These are phyloP conservation scores for Zygnema cylindricum DNA, from an alignment of 139 green algal genomes.

Conservation along the genomic window DNA sequence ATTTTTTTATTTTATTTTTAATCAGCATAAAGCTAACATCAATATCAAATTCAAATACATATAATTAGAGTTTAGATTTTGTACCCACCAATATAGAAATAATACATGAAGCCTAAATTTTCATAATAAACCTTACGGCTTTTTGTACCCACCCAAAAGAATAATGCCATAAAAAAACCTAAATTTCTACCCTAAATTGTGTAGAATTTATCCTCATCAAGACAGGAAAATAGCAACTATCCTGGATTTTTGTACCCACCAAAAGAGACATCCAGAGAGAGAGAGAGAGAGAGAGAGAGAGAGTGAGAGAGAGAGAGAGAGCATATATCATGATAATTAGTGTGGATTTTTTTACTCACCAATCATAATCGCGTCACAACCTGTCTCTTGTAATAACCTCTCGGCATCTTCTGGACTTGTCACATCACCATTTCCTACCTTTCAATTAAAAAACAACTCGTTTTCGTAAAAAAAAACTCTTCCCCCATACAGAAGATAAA, in stretches of 20 bases:
- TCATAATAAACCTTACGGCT: background rate
- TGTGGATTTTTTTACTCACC: background rate
- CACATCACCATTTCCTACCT: conserved; percentile 26
- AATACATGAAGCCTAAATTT: background rate
- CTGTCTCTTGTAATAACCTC: background rate
- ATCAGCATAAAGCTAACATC: background rate
- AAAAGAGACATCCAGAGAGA: background rate
- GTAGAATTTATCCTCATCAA: background rate
- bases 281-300: background rate
- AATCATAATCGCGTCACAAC: conserved; percentile 21
- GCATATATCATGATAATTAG: background rate
- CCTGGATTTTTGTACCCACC: background rate
- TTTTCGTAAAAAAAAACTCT: background rate
- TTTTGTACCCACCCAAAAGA: background rate
- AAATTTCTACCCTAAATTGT: background rate
- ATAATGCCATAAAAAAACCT: background rate
- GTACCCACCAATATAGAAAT: background rate
- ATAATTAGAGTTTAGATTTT: background rate
- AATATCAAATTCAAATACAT: background rate
- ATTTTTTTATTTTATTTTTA: no score
- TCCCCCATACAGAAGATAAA: background rate
- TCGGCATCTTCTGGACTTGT: background rate
- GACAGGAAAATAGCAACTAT: background rate
- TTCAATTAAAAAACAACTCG: background rate
- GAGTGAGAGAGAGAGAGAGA: background rate